A percentile compares a stretch with the other conserved stretches of the same genome.
phyloP scores from a whole-genome alignment of 78 protist species.

The Guillardia theta region DNA sequence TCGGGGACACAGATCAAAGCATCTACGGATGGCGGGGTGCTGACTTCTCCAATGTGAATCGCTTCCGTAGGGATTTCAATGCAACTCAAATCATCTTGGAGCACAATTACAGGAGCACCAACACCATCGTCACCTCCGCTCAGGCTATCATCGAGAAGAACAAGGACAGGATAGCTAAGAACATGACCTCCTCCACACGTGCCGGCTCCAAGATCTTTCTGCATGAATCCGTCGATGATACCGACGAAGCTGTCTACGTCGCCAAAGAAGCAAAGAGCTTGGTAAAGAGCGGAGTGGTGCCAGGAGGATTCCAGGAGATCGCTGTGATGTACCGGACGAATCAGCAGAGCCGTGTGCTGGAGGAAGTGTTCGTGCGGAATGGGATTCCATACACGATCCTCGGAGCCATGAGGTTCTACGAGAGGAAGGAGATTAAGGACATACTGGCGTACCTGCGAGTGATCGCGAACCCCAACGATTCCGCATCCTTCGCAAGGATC shows the following conservation, averaged over 20 bases:
- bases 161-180: not conserved
- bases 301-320: not conserved
- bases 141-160: not conserved
- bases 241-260: not conserved
- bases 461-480: slow-evolving; percentile 10
- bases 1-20: slow-evolving; percentile 28
- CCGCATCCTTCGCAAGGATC: not conserved
- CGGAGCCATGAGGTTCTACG: not conserved
- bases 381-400: not conserved
- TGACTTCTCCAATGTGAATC: not conserved
- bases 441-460: slow-evolving; percentile 36
- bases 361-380: not conserved
- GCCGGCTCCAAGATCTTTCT: not conserved
- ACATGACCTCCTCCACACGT: not conserved
- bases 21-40: slow-evolving; percentile 25
- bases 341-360: not conserved
- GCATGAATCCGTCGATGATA: no score
- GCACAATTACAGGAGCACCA: slow-evolving; percentile 13
- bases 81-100: not conserved
- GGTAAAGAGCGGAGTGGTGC: not conserved
- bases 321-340: slow-evolving; percentile 18
- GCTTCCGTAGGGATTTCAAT: not conserved
- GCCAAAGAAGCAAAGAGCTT: not conserved
- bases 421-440: slow-evolving; percentile 12
- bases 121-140: slow-evolving; percentile 5